Evolutionary conservation across 106 monocot species (phyloP).

Genomic region (Gastrodia elata): DNA sequence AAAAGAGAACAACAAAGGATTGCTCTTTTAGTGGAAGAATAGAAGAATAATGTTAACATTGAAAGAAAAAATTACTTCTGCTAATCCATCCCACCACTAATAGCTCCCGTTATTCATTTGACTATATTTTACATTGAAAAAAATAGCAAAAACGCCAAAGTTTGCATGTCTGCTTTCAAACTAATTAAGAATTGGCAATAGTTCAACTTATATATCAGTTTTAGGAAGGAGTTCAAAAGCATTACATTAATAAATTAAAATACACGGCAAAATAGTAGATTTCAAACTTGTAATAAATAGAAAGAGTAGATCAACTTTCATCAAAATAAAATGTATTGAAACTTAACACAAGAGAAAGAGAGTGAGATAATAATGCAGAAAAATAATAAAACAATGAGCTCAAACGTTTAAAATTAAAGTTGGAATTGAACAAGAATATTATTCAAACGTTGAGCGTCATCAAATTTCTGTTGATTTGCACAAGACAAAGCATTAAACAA

Average conservation of each 20-base stretch:
- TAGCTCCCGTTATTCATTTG: too few species aligned
- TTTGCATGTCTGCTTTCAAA: too few species aligned
- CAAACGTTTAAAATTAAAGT: background rate
- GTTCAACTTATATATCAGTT: too few species aligned
- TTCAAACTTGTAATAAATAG: background rate
- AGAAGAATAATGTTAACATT: background rate
- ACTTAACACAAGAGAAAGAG: background rate
- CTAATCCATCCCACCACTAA: too few species aligned
- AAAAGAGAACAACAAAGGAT: background rate
- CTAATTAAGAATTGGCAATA: too few species aligned
- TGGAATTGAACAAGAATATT: background rate
- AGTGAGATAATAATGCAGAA: background rate
- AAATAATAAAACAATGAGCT: background rate
- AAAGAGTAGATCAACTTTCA: background rate
- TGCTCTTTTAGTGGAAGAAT: background rate
- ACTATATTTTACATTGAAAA: background rate
- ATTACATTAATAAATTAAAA: background rate
- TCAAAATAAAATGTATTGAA: background rate
- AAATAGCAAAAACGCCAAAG: too few species aligned
- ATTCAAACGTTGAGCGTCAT: background rate
- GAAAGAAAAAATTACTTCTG: too few species aligned
- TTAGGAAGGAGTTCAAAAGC: background rate
- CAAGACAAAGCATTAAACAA: background rate
- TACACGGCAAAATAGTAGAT: background rate
- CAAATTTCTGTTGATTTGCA: background rate